Base-by-base conservation (phyloP, 1,284 basidiomycete genomes). In the Rhodotorula sp. region DNA sequence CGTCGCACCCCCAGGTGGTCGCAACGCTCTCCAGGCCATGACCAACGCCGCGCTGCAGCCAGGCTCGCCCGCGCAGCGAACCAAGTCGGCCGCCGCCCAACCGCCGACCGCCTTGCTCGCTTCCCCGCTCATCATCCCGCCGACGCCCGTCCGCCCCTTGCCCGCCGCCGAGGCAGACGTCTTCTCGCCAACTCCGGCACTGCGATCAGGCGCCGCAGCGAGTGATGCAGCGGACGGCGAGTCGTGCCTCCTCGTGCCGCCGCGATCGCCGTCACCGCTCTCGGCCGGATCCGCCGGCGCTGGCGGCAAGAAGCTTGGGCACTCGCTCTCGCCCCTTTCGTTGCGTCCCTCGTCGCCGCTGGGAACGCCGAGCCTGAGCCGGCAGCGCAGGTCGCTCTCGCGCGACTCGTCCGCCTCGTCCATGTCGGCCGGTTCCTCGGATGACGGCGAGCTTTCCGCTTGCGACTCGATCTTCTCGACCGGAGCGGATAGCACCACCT, bases 391-490 rank as follows among this genome's bases (percentile, higher is more conserved):
- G 10, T 63, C 69, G 14, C 66, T 67, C 18, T 75, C 74, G 18
- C 71, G 69, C 37, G 62, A 42, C 51, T 75, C 74, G 29, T 72
- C 68, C 48, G 51, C 62, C 48, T 67, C 71, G 54, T 73, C 71
- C 30, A 30, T 53, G 0, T 62, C 61, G 51, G 61, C 61, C n/a
- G 61, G 53, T n/a, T 62, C 61, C 12, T 62, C 60, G 17, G 53
- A 54, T 55, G 72, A 73, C 45, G 66, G 67, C 61, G 66, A 69
- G 60, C 63, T 66, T 20, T 70, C 67, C 6, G 64, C 67, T 29
- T 62, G 63, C 67, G 72, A 73, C 55, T 70, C 68, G 42, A 61
- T 75, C 66, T 71, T 68, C 62, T 69, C 72, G 42, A 59, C 70
- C 22, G 51, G 51, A 15, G 68, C 56, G 20, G 64, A 71, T 45